A percentile compares a stretch with the other conserved stretches of the same genome.
Evolutionary conservation across 805 yeast species (phyloP).

Genomic region (Pichia ethanolica): DNA sequence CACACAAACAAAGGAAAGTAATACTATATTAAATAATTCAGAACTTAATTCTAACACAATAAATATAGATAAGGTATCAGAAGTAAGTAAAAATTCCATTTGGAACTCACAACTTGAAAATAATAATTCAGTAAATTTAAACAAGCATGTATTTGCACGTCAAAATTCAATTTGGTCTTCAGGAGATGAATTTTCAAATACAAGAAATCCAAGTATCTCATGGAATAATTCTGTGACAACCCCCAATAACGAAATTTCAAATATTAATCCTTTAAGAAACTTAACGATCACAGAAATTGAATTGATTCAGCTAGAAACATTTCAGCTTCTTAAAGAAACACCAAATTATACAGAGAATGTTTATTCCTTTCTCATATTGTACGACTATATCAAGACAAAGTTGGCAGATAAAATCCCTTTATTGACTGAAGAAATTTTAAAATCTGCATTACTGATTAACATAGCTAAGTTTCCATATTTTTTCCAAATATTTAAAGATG

Average conservation of each 20-base stretch:
- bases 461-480: conserved; percentile 24
- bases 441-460: conserved; percentile 29
- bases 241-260: not conserved
- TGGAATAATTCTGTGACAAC: conserved; percentile 1
- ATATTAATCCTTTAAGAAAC: not conserved
- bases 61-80: not conserved
- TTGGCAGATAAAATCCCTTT: conserved; percentile 32
- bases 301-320: conserved; percentile 31
- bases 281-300: conserved; percentile 23
- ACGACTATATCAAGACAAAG: conserved; percentile 28
- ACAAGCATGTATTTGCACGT: conserved; percentile 8
- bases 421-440: conserved; percentile 15
- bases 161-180: conserved; percentile 21
- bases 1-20: too few relatives aligned
- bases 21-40: too few relatives aligned
- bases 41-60: too few relatives aligned
- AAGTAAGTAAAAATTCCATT: too few relatives aligned
- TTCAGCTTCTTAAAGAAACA: conserved; percentile 23
- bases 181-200: not conserved
- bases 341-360: conserved; percentile 16
- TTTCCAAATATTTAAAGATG: conserved; percentile 40
- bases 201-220: not conserved
- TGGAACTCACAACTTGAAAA: not conserved
- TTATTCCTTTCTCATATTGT: conserved; percentile 19
- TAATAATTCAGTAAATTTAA: too few relatives aligned